phyloP scores from a whole-genome alignment of 495 filamentous ascomycete species.

The Aspergillus carlsbadensis region DNA sequence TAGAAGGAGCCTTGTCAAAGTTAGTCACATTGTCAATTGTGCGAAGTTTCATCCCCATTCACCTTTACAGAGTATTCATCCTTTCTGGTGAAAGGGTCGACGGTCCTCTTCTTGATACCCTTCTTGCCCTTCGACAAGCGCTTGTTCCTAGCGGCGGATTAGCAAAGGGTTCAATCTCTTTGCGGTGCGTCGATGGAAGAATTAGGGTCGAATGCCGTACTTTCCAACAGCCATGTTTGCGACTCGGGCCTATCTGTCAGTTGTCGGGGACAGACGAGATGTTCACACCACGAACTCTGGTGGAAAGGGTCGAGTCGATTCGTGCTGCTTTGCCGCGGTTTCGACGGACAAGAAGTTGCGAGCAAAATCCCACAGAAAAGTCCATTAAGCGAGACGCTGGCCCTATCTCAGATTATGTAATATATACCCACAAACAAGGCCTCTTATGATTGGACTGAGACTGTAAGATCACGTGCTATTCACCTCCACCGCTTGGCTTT shows the following conservation, averaged over 20 bases:
- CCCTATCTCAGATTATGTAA: slow-evolving; percentile 38
- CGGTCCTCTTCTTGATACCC: slow-evolving; percentile 98
- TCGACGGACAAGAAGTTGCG: slow-evolving; percentile 37
- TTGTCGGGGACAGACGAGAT: slow-evolving; percentile 44
- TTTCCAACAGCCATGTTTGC: slow-evolving; percentile 92
- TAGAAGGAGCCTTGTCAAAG: slow-evolving; percentile 74
- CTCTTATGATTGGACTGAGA: slow-evolving; percentile 5
- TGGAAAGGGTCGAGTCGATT: slow-evolving; percentile 38
- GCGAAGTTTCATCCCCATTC: slow-evolving; percentile 22
- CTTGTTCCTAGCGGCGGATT: slow-evolving; percentile 79
- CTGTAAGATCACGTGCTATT: slow-evolving; percentile 5
- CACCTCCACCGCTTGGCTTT: too few relatives aligned
- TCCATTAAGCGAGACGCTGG: slow-evolving; percentile 49
- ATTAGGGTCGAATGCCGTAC: slow-evolving; percentile 51
- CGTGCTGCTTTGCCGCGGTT: slow-evolving; percentile 34
- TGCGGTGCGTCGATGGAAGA: not conserved
- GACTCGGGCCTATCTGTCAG: slow-evolving; percentile 47
- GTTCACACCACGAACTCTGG: slow-evolving; percentile 42
- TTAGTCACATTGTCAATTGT: slow-evolving; percentile 23
- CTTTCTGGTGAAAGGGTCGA: slow-evolving; percentile 96
- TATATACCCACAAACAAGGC: slow-evolving; percentile 22
- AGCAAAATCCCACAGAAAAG: slow-evolving; percentile 51
- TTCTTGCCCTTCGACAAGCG: slow-evolving; percentile 99
- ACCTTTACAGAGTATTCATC: slow-evolving; percentile 99
- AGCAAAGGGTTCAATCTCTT: slow-evolving; percentile 18